Percentiles rank a stretch among this genome's conserved stretches.
Evolutionary conservation across 805 yeast genomes (phyloP).

Genomic region (Yarrowia alimentaria): DNA sequence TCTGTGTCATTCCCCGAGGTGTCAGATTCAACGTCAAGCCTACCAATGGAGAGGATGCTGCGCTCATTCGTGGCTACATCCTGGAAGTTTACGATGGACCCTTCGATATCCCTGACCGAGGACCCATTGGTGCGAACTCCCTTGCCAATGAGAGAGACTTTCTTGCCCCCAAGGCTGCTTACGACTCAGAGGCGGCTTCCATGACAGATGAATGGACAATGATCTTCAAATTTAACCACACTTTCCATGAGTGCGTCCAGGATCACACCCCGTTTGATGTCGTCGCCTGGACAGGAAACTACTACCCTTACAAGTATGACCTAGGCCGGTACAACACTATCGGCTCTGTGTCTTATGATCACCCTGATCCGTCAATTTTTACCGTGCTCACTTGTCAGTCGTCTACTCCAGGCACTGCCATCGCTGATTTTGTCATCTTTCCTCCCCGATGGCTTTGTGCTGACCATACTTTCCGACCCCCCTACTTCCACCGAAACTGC

Average conservation of each 20-base stretch:
- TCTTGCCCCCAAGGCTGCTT: slow-evolving; percentile 35
- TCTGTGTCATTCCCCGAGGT: slow-evolving; percentile 37
- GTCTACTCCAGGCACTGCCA: slow-evolving; percentile 34
- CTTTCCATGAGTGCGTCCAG: slow-evolving; percentile 30
- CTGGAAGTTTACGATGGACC: slow-evolving; percentile 36
- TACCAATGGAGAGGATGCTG: slow-evolving; percentile 29
- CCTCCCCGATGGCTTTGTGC: slow-evolving; percentile 39
- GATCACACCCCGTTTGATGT: slow-evolving; percentile 37
- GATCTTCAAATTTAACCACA: slow-evolving; percentile 30
- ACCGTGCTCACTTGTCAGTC: slow-evolving; percentile 34
- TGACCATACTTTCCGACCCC: slow-evolving; percentile 37
- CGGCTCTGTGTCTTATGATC: slow-evolving; percentile 38
- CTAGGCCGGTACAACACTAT: slow-evolving; percentile 35
- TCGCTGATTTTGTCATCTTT: slow-evolving; percentile 38
- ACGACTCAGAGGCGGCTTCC: slow-evolving; percentile 28
- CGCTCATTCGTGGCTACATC: slow-evolving; percentile 33
- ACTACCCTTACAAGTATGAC: slow-evolving; percentile 38
- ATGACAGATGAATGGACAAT: slow-evolving; percentile 25
- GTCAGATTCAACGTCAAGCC: slow-evolving; percentile 32
- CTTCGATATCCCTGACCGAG: slow-evolving; percentile 38
- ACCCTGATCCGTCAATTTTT: slow-evolving; percentile 38
- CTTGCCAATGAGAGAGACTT: slow-evolving; percentile 38
- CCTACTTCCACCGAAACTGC: slow-evolving; percentile 37
- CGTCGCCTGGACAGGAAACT: slow-evolving; percentile 38
- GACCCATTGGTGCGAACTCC: slow-evolving; percentile 38